Evolutionary conservation across 2,329 filamentous ascomycete genomes (phyloP).

Genomic region (Didymella pomorum): DNA sequence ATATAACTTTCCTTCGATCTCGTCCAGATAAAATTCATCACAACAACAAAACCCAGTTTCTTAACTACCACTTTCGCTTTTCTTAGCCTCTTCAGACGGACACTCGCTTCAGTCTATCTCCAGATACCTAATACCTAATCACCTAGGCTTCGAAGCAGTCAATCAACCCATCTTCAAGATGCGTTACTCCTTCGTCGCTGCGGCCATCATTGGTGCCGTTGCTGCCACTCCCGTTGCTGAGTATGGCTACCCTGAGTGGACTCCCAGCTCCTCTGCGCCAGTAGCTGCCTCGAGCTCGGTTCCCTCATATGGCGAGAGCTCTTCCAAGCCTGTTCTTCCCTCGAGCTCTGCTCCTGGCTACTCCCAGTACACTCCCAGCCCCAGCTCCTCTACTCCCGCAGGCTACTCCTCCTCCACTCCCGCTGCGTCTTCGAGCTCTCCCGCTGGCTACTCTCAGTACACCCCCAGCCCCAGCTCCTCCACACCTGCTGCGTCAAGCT

Average conservation of each 20-base stretch:
- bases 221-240: slow-evolving; percentile 38
- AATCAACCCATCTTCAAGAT: slow-evolving; percentile 34
- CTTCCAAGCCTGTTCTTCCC: neutral
- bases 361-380: slow-evolving; percentile 1
- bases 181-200: slow-evolving; percentile 44
- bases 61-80: slow-evolving; percentile 44
- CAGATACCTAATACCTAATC: slow-evolving; percentile 40
- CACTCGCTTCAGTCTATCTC: slow-evolving; percentile 44
- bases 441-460: neutral
- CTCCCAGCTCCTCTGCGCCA: no score
- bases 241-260: slow-evolving; percentile 32
- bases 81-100: slow-evolving; percentile 32
- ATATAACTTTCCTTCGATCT: slow-evolving; percentile 38
- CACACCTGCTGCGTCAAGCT: no score
- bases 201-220: slow-evolving; percentile 43
- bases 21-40: slow-evolving; percentile 31
- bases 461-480: no score
- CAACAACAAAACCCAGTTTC: slow-evolving; percentile 33
- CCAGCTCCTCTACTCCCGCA: no score
- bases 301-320: neutral
- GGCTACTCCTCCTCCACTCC: no score
- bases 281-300: slow-evolving; percentile 10
- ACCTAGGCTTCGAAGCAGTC: slow-evolving; percentile 10
- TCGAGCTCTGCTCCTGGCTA: slow-evolving; percentile 13
- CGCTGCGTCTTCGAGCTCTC: neutral